Percentiles rank a stretch among this genome's conserved stretches.
phyloP scores from a whole-genome alignment of 768 basidiomycete species.

The Pulveroboletus sp. region DNA sequence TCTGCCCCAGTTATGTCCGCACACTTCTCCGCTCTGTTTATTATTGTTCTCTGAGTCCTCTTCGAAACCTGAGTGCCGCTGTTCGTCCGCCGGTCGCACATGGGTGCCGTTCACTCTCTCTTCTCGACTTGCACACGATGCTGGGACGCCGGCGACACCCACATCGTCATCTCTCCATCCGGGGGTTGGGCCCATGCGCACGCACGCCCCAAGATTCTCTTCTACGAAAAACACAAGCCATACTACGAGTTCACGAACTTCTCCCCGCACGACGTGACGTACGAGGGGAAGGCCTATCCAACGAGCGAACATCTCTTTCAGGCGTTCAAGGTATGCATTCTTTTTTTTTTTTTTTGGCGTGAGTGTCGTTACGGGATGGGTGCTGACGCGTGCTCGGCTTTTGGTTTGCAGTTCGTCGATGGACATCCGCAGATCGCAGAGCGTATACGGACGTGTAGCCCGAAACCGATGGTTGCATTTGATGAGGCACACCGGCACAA shows the following conservation, averaged over 20 bases:
- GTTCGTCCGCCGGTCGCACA: neutral
- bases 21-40: neutral
- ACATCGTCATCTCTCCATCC: constrained; percentile 23
- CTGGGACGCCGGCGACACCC: constrained; percentile 27
- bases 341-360: neutral
- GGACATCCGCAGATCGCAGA: constrained; percentile 61
- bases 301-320: constrained; percentile 78
- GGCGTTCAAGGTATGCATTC: constrained; percentile 57
- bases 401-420: constrained; percentile 47
- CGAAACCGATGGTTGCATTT: constrained; percentile 57
- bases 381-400: constrained; percentile 2
- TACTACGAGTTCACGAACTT: constrained; percentile 74
- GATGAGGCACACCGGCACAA: constrained; percentile 66
- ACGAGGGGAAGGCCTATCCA: constrained; percentile 60
- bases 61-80: neutral
- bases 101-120: constrained; percentile 19
- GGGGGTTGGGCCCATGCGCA: constrained; percentile 24
- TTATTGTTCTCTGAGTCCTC: neutral
- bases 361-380: neutral
- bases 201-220: constrained; percentile 38
- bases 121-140: constrained; percentile 17
- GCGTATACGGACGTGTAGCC: constrained; percentile 60
- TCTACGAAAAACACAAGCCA: constrained; percentile 61
- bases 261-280: constrained; percentile 61
- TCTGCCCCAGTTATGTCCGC: constrained; percentile 11